phyloP scores from a whole-genome alignment of 345 rosid genomes.

The Citrus mangshanensis region DNA sequence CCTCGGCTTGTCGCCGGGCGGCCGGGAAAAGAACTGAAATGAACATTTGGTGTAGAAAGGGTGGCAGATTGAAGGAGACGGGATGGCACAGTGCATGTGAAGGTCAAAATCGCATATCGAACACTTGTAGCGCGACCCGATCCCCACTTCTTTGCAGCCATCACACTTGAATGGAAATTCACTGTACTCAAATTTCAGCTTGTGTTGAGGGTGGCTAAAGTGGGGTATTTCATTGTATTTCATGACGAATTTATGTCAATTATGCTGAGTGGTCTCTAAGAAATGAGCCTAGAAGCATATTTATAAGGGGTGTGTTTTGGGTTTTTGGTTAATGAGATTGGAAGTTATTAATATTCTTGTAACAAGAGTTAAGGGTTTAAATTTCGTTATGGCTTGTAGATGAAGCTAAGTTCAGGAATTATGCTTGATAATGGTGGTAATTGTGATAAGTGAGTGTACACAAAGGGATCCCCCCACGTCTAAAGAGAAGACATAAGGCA shows the following conservation, averaged over 20 bases:
- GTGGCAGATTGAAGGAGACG: constrained; percentile 47
- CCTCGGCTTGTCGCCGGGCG: constrained; percentile 58
- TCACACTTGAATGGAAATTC: constrained; percentile 90
- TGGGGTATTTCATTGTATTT: constrained; percentile 69
- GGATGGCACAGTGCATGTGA: constrained; percentile 76
- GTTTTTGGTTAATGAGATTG: neutral
- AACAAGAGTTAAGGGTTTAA: constrained; percentile 1
- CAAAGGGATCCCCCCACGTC: constrained; percentile 21
- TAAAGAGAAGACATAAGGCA: constrained; percentile 34
- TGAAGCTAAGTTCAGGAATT: constrained; percentile 46
- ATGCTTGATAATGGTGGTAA: constrained; percentile 39
- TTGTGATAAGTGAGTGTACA: constrained; percentile 33
- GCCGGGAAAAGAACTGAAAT: constrained; percentile 61
- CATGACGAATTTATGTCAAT: constrained; percentile 50
- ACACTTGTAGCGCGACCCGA: constrained; percentile 81
- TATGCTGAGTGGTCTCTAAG: constrained; percentile 1
- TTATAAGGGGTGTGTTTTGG: neutral
- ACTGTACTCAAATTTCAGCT: constrained; percentile 51
- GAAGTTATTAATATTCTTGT: neutral
- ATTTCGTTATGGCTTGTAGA: constrained; percentile 27
- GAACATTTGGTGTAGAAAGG: constrained; percentile 89
- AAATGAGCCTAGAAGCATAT: constrained; percentile 4
- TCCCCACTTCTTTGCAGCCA: constrained; percentile 91
- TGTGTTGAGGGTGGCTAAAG: constrained; percentile 78
- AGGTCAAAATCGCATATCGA: constrained; percentile 68